Conservation (phyloP, 352 stramenopile species). For the Globisporangium acanthophoron region DNA sequence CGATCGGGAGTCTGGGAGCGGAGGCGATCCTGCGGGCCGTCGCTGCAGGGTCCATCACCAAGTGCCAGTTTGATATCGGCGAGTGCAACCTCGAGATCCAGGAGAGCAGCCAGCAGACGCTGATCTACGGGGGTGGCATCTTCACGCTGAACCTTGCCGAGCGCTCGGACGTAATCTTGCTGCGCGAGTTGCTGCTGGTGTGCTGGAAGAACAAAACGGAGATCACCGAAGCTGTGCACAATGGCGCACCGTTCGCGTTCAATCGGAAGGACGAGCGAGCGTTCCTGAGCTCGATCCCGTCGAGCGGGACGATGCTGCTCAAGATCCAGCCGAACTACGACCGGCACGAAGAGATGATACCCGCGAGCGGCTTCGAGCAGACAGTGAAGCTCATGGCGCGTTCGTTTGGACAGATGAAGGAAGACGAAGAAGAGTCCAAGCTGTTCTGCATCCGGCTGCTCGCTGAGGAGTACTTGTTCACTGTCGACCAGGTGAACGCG, state of each 20-base stretch:
- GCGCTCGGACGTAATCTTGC: conserved; percentile 38
- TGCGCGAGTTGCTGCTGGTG: conserved; percentile 51
- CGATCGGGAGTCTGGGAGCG: conserved; percentile 51
- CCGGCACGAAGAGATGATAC: conserved; percentile 46
- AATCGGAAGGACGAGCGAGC: conserved; percentile 57
- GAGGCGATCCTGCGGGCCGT: conserved; percentile 56
- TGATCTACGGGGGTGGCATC: conserved; percentile 37
- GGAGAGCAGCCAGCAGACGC: conserved; percentile 33
- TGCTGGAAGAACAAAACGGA: conserved; percentile 54
- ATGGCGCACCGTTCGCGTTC: conserved; percentile 38
- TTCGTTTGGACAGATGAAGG: conserved; percentile 35
- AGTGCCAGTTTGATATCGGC: conserved; percentile 57
- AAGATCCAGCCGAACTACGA: conserved; percentile 63
- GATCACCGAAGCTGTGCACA: conserved; percentile 42
- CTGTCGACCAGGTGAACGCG: conserved; percentile 43
- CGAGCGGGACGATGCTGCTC: conserved; percentile 38
- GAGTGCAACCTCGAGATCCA: conserved; percentile 66
- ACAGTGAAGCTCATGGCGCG: conserved; percentile 32
- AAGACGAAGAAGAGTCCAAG: conserved; percentile 55
- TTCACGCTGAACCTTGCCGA: conserved; percentile 57
- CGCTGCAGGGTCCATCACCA: conserved; percentile 33
- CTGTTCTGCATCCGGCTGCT: conserved; percentile 58
- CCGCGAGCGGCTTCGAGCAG: conserved; percentile 28
- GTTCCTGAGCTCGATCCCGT: conserved; percentile 31
- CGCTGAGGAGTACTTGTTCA: conserved; percentile 59